These are phyloP conservation scores for Citrullus amarus DNA, from an alignment of 306 rosid species.

Conservation along the genomic window DNA sequence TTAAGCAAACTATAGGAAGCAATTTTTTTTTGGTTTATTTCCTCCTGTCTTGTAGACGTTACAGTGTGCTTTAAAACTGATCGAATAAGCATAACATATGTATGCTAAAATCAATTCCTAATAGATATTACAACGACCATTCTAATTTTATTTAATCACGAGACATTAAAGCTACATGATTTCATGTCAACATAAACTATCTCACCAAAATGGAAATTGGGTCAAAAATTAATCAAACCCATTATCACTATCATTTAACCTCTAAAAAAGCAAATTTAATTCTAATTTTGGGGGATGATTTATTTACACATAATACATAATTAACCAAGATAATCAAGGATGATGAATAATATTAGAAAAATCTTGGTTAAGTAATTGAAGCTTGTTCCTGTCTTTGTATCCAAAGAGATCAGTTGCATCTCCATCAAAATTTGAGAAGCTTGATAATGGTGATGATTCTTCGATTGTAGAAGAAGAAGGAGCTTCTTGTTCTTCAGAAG, in stretches of 20 bases:
- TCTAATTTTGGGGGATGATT: background rate
- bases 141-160: no score
- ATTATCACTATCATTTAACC: background rate
- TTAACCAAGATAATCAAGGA: background rate
- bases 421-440: conserved; percentile 18
- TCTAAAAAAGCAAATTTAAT: background rate
- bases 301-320: background rate
- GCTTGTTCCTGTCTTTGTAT: conserved; percentile 58
- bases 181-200: no score
- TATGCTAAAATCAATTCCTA: no score
- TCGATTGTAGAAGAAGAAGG: conserved; percentile 14
- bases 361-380: conserved; percentile 40
- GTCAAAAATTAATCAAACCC: background rate
- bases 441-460: conserved; percentile 14
- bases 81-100: no score
- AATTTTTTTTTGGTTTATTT: no score
- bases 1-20: no score
- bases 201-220: no score
- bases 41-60: no score
- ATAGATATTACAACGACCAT: no score
- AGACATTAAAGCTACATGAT: no score
- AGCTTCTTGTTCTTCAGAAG: conserved; percentile 3
- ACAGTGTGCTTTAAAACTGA: no score
- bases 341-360: conserved; percentile 32
- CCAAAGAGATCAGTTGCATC: conserved; percentile 5